Evolutionary conservation across 1,139 yeast genomes (phyloP).

Genomic region (Zygosaccharomyces sapae): DNA sequence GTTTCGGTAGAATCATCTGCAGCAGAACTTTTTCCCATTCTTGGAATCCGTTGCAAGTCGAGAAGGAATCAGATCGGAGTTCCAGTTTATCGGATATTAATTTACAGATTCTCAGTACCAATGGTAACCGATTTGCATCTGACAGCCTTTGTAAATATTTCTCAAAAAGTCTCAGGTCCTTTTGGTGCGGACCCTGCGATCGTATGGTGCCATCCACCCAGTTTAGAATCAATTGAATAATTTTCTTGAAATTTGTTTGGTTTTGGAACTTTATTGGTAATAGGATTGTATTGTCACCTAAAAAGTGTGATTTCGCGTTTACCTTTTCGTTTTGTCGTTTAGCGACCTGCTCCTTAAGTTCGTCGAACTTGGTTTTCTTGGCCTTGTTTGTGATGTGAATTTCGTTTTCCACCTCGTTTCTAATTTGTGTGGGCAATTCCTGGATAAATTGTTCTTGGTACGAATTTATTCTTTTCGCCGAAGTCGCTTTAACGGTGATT

Average conservation of each 20-base stretch:
- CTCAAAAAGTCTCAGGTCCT: slow-evolving; percentile 47
- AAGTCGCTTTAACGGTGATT: slow-evolving; percentile 7
- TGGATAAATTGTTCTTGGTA: slow-evolving; percentile 28
- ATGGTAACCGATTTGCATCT: slow-evolving; percentile 23
- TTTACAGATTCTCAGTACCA: slow-evolving; percentile 24
- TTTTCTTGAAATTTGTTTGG: slow-evolving; percentile 35
- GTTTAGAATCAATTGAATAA: slow-evolving; percentile 39
- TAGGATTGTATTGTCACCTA: slow-evolving; percentile 26
- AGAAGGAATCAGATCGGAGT: slow-evolving; percentile 13
- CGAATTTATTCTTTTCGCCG: slow-evolving; percentile 10
- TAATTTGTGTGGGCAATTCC: slow-evolving; percentile 31
- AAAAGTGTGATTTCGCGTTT: slow-evolving; percentile 19
- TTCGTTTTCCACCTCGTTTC: slow-evolving; percentile 31
- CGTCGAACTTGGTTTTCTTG: slow-evolving; percentile 26
- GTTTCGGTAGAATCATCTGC: slow-evolving; percentile 24
- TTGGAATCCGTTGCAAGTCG: slow-evolving; percentile 21
- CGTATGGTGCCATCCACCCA: slow-evolving; percentile 51
- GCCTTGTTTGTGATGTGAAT: slow-evolving; percentile 38
- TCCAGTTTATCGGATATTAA: slow-evolving; percentile 24
- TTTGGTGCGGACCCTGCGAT: slow-evolving; percentile 52
- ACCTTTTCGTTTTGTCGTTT: slow-evolving; percentile 34
- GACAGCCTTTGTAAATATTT: slow-evolving; percentile 30
- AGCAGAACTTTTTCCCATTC: slow-evolving; percentile 34
- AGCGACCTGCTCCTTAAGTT: slow-evolving; percentile 26
- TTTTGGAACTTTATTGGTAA: slow-evolving; percentile 42